Percentiles rank a stretch among this genome's conserved stretches.
These are phyloP conservation scores for Nicotiana knightiana DNA, from an alignment of 257 asterid species.

Conservation along the genomic window DNA sequence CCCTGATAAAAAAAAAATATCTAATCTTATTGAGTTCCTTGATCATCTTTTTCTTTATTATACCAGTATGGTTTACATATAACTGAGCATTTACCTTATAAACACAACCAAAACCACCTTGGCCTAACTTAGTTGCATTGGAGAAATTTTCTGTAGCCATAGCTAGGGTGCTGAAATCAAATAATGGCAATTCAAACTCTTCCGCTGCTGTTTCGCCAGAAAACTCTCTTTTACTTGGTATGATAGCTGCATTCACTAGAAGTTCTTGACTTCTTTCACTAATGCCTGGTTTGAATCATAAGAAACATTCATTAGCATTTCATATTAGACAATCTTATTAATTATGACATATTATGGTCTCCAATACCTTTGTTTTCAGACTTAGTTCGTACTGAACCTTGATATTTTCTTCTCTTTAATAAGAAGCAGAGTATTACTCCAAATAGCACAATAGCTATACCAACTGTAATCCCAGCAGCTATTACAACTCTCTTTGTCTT, in stretches of 20 bases:
- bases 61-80: neutral
- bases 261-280: conserved; percentile 65
- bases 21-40: neutral
- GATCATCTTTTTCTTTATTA: neutral
- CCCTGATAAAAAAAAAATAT: conserved; percentile 27
- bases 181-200: conserved; percentile 39
- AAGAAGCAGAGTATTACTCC: conserved; percentile 25
- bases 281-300: conserved; percentile 29
- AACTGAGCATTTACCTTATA: conserved; percentile 15
- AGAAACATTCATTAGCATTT: neutral
- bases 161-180: conserved; percentile 14
- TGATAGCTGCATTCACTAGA: conserved; percentile 36
- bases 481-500: conserved; percentile 20
- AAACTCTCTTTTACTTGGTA: conserved; percentile 45
- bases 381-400: neutral
- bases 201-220: conserved; percentile 43
- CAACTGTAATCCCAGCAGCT: conserved; percentile 36
- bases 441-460: conserved; percentile 29
- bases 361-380: conserved; percentile 26
- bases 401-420: conserved; percentile 37
- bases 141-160: conserved; percentile 14
- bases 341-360: neutral
- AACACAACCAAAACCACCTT: conserved; percentile 23
- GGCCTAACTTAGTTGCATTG: conserved; percentile 13
- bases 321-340: neutral